Percentiles rank a stretch among this genome's conserved stretches.
phyloP scores from a whole-genome alignment of 352 stramenopile genomes.

The Globisporangium abappressorium region DNA sequence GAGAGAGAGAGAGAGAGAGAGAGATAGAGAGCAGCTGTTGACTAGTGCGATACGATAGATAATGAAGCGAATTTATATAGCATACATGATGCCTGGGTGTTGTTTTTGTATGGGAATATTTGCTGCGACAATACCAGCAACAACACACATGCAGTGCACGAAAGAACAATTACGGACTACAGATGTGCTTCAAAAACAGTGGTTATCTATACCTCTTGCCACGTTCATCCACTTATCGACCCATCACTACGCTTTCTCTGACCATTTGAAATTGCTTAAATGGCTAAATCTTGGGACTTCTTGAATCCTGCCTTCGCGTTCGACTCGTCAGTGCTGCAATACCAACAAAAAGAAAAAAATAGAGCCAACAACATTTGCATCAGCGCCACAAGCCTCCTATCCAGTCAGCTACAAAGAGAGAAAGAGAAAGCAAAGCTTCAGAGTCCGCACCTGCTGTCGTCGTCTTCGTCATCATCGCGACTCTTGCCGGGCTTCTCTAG shows the following conservation, averaged over 20 bases:
- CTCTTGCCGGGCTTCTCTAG: conserved; percentile 33
- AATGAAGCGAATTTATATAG: conserved; percentile 18
- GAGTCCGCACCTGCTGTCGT: conserved; percentile 19
- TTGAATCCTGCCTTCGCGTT: conserved; percentile 39
- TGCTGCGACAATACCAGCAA: not conserved
- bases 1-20: no score
- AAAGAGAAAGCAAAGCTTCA: not conserved
- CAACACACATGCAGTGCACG: not conserved
- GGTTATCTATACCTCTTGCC: not conserved
- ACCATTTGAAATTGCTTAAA: conserved; percentile 31
- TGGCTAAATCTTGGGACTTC: conserved; percentile 61
- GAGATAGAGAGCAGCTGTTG: not conserved
- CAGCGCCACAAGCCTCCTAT: not conserved
- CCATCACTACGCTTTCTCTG: not conserved
- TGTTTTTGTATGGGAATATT: no score
- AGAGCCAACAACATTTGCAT: not conserved
- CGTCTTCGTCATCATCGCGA: conserved; percentile 26
- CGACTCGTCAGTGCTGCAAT: conserved; percentile 27
- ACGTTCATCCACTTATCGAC: not conserved
- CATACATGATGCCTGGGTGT: no score
- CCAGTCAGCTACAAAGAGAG: not conserved
- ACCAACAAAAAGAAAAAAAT: not conserved
- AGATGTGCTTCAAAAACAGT: not conserved
- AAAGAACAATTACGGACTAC: not conserved
- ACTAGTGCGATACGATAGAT: conserved; percentile 23